A percentile compares a stretch with the other conserved stretches of the same genome.
Conservation (phyloP, 176 grass and related monocot species). For the Raddia guianensis region DNA sequence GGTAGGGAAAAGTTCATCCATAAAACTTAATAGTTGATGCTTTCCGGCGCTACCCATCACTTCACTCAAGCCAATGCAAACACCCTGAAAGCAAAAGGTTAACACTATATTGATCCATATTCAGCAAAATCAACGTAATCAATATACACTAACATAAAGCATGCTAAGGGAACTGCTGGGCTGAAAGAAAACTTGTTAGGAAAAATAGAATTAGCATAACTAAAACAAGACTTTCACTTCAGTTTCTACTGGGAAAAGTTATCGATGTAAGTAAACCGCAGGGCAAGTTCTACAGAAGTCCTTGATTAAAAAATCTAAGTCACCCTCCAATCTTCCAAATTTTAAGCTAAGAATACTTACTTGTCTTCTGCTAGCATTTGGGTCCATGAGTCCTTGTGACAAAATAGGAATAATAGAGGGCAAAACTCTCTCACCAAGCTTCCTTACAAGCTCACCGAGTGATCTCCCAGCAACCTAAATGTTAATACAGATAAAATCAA, state of each 20-base stretch:
- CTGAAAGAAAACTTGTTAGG: neutral
- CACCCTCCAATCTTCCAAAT: neutral
- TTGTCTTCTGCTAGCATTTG: constrained; percentile 86
- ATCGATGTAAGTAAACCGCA: constrained; percentile 24
- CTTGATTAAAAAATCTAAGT: constrained; percentile 2
- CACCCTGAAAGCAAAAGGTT: constrained; percentile 65
- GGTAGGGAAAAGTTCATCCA: constrained; percentile 93
- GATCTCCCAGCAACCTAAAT: constrained; percentile 87
- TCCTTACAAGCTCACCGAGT: constrained; percentile 96
- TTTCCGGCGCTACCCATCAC: constrained; percentile 96
- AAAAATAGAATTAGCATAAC: constrained; percentile 16
- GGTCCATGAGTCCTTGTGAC: constrained; percentile 82
- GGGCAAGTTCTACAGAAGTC: neutral
- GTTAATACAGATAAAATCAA: constrained; percentile 25
- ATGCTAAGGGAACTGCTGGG: constrained; percentile 1
- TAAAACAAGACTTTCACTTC: constrained; percentile 7
- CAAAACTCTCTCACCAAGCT: constrained; percentile 96
- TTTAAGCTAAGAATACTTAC: constrained; percentile 58
- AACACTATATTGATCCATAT: constrained; percentile 27
- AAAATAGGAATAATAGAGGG: constrained; percentile 96
- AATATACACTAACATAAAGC: constrained; percentile 26
- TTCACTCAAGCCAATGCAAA: constrained; percentile 98
- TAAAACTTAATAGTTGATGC: constrained; percentile 93
- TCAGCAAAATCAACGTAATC: constrained; percentile 24
- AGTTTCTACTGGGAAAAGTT: constrained; percentile 20